Percentiles rank a stretch among this genome's conserved stretches.
Evolutionary conservation across 2,329 filamentous ascomycete species (phyloP).

Genomic region (Arthrobotrys sinensis): DNA sequence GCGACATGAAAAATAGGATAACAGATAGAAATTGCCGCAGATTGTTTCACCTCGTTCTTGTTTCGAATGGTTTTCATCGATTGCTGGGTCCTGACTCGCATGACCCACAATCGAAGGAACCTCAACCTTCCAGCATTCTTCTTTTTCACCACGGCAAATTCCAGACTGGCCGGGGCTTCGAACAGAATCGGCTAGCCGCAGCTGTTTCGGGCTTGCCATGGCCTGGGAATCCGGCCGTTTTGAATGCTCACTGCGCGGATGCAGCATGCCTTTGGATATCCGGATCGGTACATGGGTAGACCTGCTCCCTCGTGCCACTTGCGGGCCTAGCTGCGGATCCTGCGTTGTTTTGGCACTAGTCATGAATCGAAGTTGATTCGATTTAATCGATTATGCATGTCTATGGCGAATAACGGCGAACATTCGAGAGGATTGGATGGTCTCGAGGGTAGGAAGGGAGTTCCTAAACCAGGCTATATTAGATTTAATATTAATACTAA

Average conservation of each 20-base stretch:
- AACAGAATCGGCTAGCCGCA: slow-evolving; percentile 36
- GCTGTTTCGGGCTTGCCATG: slow-evolving; percentile 37
- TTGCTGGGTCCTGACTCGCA: slow-evolving; percentile 31
- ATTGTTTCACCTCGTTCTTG: slow-evolving; percentile 29
- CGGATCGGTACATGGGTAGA: slow-evolving; percentile 31
- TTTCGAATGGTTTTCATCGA: slow-evolving; percentile 19
- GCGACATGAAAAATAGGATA: background rate
- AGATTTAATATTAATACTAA: background rate
- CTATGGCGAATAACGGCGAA: slow-evolving; percentile 11
- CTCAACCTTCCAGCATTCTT: slow-evolving; percentile 18
- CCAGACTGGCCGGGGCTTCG: slow-evolving; percentile 27
- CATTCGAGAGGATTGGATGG: background rate
- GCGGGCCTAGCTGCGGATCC: slow-evolving; percentile 13
- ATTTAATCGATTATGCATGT: slow-evolving; percentile 23
- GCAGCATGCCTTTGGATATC: slow-evolving; percentile 28
- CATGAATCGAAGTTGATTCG: slow-evolving; percentile 15
- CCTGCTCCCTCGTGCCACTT: slow-evolving; percentile 32
- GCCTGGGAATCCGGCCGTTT: slow-evolving; percentile 51
- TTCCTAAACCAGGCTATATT: slow-evolving; percentile 4
- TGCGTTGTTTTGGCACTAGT: slow-evolving; percentile 6
- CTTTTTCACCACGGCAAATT: slow-evolving; percentile 33
- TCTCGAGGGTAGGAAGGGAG: background rate
- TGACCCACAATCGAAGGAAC: slow-evolving; percentile 8
- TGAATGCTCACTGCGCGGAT: slow-evolving; percentile 46
- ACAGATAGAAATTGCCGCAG: background rate